A percentile compares a stretch with the other conserved stretches of the same genome.
phyloP scores from a whole-genome alignment of 441 rosid genomes.

The Populus hybrid region DNA sequence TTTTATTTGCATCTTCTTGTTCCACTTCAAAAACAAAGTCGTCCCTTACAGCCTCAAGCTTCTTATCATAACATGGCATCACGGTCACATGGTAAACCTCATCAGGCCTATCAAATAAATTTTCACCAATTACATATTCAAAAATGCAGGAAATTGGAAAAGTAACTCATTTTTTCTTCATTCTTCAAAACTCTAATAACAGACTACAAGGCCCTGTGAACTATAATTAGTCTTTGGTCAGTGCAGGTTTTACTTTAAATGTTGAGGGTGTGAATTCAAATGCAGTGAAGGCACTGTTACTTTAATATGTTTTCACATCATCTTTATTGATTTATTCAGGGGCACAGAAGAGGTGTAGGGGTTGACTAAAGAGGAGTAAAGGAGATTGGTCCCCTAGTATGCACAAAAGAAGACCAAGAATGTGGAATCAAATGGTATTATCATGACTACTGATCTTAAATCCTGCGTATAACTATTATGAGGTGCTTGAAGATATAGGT shows the following conservation, averaged over 20 bases:
- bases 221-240: neutral
- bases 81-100: conserved; percentile 88
- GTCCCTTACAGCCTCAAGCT: conserved; percentile 91
- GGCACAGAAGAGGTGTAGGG: neutral
- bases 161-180: neutral
- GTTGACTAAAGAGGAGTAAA: neutral
- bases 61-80: conserved; percentile 98
- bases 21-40: conserved; percentile 67
- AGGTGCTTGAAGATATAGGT: neutral
- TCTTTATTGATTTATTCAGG: neutral
- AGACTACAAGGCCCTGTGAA: neutral
- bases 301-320: neutral
- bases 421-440: neutral
- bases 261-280: neutral
- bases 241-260: neutral
- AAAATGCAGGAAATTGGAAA: neutral
- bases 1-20: conserved; percentile 21
- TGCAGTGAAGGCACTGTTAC: neutral
- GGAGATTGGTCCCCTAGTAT: neutral
- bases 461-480: neutral
- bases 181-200: neutral
- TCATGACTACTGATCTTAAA: neutral
- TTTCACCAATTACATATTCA: conserved; percentile 20
- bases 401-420: neutral
- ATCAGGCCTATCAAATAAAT: conserved; percentile 51